Conservation (phyloP, 441 rosid genomes). For the California macrophylla region DNA sequence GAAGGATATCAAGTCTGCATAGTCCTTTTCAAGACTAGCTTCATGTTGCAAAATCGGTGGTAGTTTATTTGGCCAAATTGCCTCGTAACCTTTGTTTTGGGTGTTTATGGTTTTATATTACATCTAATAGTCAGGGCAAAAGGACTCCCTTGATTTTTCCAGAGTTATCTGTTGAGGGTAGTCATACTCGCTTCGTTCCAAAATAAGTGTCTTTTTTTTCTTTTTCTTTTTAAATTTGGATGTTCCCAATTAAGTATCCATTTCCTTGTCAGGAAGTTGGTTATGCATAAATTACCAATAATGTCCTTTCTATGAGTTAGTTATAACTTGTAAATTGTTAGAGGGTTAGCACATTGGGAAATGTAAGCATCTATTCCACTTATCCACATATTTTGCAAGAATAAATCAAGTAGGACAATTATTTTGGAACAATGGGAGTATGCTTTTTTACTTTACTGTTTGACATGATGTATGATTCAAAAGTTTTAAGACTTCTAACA, state of each 20-base stretch:
- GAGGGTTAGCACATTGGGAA: background rate
- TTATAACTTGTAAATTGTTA: background rate
- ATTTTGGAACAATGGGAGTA: background rate
- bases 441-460: slow-evolving; percentile 9
- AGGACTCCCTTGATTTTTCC: background rate
- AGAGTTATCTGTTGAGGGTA: background rate
- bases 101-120: background rate
- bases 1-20: background rate
- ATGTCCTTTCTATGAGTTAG: background rate
- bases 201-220: background rate
- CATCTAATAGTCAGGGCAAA: background rate
- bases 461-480: background rate
- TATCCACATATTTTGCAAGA: background rate
- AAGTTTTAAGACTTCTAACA: slow-evolving; percentile 7
- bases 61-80: background rate
- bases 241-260: background rate
- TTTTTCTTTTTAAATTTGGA: background rate
- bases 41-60: background rate
- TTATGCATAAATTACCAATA: background rate
- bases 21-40: background rate
- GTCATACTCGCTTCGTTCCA: background rate
- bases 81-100: background rate
- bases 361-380: background rate
- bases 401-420: background rate
- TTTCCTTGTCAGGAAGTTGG: background rate